Evolutionary conservation across 192 early-diverging fungal species (phyloP).

Genomic region (Lobosporangium transversale): DNA sequence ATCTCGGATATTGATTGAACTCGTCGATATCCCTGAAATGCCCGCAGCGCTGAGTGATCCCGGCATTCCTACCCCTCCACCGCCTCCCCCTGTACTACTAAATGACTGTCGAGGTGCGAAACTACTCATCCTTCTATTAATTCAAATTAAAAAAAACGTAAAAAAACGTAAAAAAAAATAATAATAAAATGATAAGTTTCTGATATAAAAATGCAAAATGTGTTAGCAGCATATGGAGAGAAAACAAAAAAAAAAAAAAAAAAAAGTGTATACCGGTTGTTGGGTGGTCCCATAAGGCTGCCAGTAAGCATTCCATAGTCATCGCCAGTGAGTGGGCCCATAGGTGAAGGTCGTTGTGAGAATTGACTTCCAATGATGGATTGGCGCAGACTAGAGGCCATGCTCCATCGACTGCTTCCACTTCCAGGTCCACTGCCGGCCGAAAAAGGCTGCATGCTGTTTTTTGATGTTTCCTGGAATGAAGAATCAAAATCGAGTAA

Average conservation of each 20-base stretch:
- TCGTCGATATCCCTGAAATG: not conserved
- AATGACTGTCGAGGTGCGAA: conserved; percentile 35
- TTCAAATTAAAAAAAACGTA: not conserved
- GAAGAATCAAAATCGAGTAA: too few species aligned
- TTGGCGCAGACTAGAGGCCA: conserved; percentile 24
- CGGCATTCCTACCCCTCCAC: too few species aligned
- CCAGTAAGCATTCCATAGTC: conserved; percentile 26
- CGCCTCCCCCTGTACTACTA: conserved; percentile 9
- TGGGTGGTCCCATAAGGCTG: conserved; percentile 44
- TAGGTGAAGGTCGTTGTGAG: conserved; percentile 39
- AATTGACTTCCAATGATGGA: conserved; percentile 20
- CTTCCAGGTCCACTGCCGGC: conserved; percentile 21
- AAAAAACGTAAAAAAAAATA: not conserved
- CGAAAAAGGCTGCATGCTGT: conserved; percentile 14
- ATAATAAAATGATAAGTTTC: not conserved
- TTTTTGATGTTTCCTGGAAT: too few species aligned
- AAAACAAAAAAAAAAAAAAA: conserved; percentile 3
- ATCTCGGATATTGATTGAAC: conserved; percentile 18
- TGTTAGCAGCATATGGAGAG: too few species aligned
- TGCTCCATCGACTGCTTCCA: conserved; percentile 34
- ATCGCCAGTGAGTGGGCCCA: conserved; percentile 21
- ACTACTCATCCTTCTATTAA: conserved; percentile 6
- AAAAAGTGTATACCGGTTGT: not conserved
- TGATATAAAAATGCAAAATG: not conserved
- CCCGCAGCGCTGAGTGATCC: not conserved